Evolutionary conservation across 257 asterid genomes (phyloP).

Genomic region (Cruciata laevipes): DNA sequence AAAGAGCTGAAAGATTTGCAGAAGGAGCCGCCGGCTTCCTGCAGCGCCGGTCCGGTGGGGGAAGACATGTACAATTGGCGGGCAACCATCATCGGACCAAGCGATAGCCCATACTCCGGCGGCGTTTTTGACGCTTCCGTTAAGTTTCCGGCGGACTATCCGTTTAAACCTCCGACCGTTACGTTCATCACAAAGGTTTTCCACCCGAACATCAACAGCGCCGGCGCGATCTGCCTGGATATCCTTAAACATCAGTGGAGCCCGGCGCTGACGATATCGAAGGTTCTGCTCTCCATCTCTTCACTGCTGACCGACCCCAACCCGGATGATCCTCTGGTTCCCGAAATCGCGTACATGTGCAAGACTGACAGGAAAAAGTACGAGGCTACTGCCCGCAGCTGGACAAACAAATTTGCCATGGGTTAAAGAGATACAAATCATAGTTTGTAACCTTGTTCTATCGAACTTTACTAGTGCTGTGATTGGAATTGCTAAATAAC

Average conservation of each 20-base stretch:
- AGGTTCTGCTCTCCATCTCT: neutral
- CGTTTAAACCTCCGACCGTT: neutral
- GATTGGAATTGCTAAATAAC: neutral
- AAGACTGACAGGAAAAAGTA: neutral
- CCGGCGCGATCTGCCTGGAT: neutral
- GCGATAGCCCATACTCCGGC: neutral
- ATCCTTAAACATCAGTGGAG: neutral
- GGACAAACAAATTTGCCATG: neutral
- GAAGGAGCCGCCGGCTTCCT: neutral
- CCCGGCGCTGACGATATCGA: neutral
- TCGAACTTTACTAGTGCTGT: too few relatives aligned
- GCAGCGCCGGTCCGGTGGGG: neutral
- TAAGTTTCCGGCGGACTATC: neutral
- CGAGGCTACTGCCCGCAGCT: neutral
- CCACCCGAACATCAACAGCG: neutral
- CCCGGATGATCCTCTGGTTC: neutral
- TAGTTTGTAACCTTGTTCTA: too few relatives aligned
- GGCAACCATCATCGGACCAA: neutral
- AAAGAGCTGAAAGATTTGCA: neutral
- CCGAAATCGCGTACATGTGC: neutral
- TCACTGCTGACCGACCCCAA: neutral
- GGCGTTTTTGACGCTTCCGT: neutral
- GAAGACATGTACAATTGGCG: neutral
- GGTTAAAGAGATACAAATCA: neutral
- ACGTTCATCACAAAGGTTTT: neutral